phyloP scores from a whole-genome alignment of 495 filamentous ascomycete genomes.

The Penicillium cinerascens region DNA sequence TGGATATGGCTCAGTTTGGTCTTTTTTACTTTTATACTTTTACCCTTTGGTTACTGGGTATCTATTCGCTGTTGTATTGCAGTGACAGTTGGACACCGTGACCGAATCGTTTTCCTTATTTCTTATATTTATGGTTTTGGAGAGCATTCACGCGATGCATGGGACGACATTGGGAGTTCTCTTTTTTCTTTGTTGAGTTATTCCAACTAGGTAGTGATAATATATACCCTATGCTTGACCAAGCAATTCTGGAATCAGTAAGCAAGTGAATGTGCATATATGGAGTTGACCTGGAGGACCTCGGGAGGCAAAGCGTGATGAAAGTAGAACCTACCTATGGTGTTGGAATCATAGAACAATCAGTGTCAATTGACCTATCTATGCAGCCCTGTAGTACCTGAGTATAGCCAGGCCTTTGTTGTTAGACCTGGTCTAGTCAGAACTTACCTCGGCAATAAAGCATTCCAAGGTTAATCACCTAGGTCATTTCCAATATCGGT shows the following conservation, averaged over 20 bases:
- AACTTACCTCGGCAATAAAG: too few relatives aligned
- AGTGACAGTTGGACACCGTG: background rate
- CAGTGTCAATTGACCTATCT: too few relatives aligned
- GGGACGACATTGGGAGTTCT: conserved; percentile 13
- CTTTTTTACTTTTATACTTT: background rate
- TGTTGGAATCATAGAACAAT: too few relatives aligned
- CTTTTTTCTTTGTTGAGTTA: conserved; percentile 10
- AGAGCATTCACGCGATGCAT: conserved; percentile 21
- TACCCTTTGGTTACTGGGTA: background rate
- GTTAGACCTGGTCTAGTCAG: too few relatives aligned
- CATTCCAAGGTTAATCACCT: too few relatives aligned
- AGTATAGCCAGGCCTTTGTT: too few relatives aligned
- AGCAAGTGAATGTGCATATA: background rate
- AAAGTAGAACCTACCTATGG: too few relatives aligned
- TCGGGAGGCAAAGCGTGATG: too few relatives aligned
- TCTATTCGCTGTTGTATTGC: too few relatives aligned
- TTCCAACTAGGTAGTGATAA: conserved; percentile 23
- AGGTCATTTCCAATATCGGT: too few relatives aligned
- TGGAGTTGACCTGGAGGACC: too few relatives aligned
- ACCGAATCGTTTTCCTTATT: background rate
- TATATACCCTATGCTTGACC: conserved; percentile 22
- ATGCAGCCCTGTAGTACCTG: too few relatives aligned
- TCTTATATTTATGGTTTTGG: conserved; percentile 9
- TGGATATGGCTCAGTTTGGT: conserved; percentile 1
- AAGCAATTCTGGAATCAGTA: background rate